phyloP scores from a whole-genome alignment of 441 rosid species.

The Bruguiera hainesii region DNA sequence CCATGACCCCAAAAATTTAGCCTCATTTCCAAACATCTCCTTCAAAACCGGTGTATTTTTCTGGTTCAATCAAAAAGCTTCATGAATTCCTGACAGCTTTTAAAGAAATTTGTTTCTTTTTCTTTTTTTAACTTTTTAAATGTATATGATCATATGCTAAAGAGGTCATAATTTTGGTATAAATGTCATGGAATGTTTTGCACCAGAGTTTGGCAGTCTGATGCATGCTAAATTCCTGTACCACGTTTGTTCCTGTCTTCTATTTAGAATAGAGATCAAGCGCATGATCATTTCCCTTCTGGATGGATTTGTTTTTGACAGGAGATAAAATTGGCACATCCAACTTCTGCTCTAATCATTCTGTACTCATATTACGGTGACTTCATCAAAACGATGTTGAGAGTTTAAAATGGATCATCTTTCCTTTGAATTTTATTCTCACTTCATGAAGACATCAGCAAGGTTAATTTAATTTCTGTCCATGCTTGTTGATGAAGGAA shows the following conservation, averaged over 20 bases:
- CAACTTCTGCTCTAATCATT: background rate
- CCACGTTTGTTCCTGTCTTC: background rate
- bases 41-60: constrained; percentile 58
- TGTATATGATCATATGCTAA: too few species aligned
- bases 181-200: too few species aligned
- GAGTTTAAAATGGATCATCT: background rate
- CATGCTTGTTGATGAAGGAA: background rate
- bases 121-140: background rate
- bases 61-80: background rate
- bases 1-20: constrained; percentile 47
- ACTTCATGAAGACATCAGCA: background rate
- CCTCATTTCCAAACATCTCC: constrained; percentile 71
- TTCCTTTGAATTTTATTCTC: background rate
- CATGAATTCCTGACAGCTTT: background rate
- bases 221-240: background rate
- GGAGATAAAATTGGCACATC: background rate
- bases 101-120: background rate
- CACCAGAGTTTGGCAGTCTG: background rate
- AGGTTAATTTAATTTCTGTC: background rate
- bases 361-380: too few species aligned
- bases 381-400: too few species aligned
- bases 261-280: background rate
- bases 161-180: too few species aligned
- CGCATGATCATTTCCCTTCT: background rate
- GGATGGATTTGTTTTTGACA: background rate